phyloP scores from a whole-genome alignment of 1,284 basidiomycete species.

The Hymenochaete sp. region DNA sequence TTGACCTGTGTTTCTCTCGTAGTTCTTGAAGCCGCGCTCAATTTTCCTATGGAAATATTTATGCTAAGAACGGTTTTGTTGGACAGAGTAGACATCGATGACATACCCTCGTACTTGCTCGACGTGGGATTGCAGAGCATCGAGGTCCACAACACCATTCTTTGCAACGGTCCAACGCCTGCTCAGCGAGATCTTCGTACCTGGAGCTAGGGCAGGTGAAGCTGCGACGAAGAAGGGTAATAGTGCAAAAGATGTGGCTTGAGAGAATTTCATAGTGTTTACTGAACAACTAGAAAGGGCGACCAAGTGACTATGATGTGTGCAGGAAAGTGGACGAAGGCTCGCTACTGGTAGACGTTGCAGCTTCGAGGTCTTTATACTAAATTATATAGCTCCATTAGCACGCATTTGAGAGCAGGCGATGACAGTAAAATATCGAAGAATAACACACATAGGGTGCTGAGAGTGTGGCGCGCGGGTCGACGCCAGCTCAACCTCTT shows the following conservation, averaged over 20 bases:
- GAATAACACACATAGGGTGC: too few species aligned
- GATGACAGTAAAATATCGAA: too few species aligned
- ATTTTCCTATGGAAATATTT: conserved; percentile 11
- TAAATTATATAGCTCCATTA: too few species aligned
- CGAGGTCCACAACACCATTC: conserved; percentile 14
- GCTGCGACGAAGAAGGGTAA: conserved; percentile 15
- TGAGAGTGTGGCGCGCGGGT: too few species aligned
- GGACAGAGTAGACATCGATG: background rate
- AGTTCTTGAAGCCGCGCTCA: conserved; percentile 14
- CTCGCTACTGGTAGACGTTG: too few species aligned
- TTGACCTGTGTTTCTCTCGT: conserved; percentile 16
- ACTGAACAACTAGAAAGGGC: too few species aligned
- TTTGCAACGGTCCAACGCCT: conserved; percentile 7
- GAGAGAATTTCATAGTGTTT: conserved; percentile 15
- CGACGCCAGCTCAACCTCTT: too few species aligned
- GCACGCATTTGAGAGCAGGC: too few species aligned
- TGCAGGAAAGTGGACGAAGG: too few species aligned
- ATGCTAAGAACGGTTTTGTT: background rate
- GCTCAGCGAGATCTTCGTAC: conserved; percentile 18
- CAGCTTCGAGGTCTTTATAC: too few species aligned
- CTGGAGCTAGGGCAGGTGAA: conserved; percentile 3
- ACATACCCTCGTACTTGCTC: conserved; percentile 11
- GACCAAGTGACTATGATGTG: too few species aligned
- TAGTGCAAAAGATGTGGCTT: conserved; percentile 13
- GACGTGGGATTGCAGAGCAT: conserved; percentile 10